Conservation (phyloP, 2,329 filamentous ascomycete genomes). For the Fusarium hainanense region DNA sequence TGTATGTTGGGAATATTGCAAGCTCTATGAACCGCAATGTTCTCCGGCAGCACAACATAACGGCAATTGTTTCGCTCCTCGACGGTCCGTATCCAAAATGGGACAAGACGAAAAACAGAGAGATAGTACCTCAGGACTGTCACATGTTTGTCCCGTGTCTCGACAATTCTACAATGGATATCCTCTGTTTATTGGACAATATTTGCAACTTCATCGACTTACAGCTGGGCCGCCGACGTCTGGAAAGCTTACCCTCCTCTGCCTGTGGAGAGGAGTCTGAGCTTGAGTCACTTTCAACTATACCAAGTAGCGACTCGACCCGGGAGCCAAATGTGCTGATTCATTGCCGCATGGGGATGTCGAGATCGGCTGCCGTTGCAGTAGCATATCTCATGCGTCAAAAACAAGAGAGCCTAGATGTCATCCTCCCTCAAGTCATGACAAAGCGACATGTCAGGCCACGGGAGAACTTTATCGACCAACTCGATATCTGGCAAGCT, state of each 20-base stretch:
- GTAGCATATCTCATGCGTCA: slow-evolving; percentile 51
- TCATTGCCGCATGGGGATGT: slow-evolving; percentile 51
- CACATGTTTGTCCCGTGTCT: slow-evolving; percentile 43
- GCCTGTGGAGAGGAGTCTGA: slow-evolving; percentile 3
- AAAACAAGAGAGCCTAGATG: slow-evolving; percentile 24
- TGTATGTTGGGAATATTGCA: slow-evolving; percentile 42
- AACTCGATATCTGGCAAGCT: slow-evolving; percentile 50
- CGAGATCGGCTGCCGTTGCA: slow-evolving; percentile 47
- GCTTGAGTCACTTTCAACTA: slow-evolving; percentile 9
- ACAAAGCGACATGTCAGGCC: slow-evolving; percentile 43
- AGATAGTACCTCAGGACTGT: slow-evolving; percentile 35
- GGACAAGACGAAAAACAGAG: slow-evolving; percentile 32
- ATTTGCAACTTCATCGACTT: slow-evolving; percentile 46
- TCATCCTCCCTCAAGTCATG: slow-evolving; percentile 36
- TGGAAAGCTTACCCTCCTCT: slow-evolving; percentile 1
- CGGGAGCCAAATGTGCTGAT: slow-evolving; percentile 43
- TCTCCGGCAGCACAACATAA: slow-evolving; percentile 40
- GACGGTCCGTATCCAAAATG: slow-evolving; percentile 35
- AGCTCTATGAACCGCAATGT: slow-evolving; percentile 39
- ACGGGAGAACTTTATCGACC: slow-evolving; percentile 47
- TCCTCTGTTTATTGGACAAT: slow-evolving; percentile 36
- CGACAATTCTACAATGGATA: slow-evolving; percentile 42
- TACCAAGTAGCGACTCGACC: slow-evolving; percentile 5
- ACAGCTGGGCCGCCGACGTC: slow-evolving; percentile 14
- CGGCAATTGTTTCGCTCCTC: slow-evolving; percentile 41